Base-by-base conservation (phyloP, 495 filamentous ascomycete genomes). In the Tuber aestivum region DNA sequence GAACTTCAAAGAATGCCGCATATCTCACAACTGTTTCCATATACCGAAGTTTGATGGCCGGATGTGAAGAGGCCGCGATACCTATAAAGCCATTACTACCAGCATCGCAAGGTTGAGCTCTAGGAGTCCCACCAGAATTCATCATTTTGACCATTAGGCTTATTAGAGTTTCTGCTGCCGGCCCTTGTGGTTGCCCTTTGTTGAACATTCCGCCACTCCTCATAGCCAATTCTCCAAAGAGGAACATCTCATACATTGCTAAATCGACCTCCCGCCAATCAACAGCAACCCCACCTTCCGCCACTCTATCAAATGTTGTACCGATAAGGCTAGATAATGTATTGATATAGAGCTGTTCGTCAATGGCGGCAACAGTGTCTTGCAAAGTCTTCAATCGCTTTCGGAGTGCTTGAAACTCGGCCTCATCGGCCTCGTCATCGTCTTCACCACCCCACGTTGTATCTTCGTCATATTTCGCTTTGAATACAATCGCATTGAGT, bases 11-110 rank as follows among this genome's bases (percentile, higher is more conserved):
- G 84, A 97, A 97, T n/a, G 89, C 87, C 83, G 89, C 91, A 83
- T 98, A 98, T 48, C 95, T 91, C 44, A 97, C 94, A 83, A 93
- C 96, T 61, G 97, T 95, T 80, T 98, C 95, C 96, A 98, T 98
- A 80, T 95, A 98, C 84, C 97, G 94, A 23, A 98, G 87, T 75
- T 97, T 90, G 42, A 97, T 93, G 35, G 94, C 93, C 0, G 96
- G 95, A 84, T 98, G 95, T 6, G 91, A 89, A 83, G 93, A 95
- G 40, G 88, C 90, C 76, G 92, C 90, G 77, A 98, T 91, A 77
- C 92, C 93, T 94, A 80, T 72, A 61, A 61, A 74, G 65, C 10
- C 41, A 82, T 77, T 79, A 80, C 80, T 61, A 82, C 79, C 41
- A 72, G 61, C 48, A 40, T 76, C 61, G 38, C 41, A 48, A 35